Conservation (phyloP, 352 stramenopile genomes). For the Albugo candida region DNA sequence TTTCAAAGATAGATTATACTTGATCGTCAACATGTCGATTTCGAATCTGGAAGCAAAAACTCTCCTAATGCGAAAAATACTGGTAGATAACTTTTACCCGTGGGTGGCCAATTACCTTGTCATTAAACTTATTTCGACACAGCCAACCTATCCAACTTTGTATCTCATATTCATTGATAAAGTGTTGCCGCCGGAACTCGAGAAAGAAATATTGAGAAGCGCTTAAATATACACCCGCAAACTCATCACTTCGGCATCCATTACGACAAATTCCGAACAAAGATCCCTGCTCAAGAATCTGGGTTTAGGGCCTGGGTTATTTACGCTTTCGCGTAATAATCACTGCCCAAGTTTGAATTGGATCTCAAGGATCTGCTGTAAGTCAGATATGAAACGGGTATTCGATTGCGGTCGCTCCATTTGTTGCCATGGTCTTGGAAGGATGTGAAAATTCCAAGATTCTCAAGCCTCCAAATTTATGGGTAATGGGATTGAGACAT, state of each 20-base stretch:
- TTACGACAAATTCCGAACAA: constrained; percentile 96
- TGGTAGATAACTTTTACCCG: constrained; percentile 86
- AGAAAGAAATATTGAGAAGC: constrained; percentile 88
- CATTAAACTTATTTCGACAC: constrained; percentile 95
- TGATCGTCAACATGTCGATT: constrained; percentile 97
- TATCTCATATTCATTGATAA: constrained; percentile 97
- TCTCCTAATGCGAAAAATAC: constrained; percentile 86
- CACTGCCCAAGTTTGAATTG: constrained; percentile 93
- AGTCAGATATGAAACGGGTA: constrained; percentile 88
- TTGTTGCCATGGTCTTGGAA: constrained; percentile 97
- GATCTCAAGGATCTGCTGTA: constrained; percentile 98
- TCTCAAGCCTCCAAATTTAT: constrained; percentile 97
- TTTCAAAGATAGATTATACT: constrained; percentile 94
- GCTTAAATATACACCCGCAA: constrained; percentile 92
- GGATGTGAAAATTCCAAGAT: constrained; percentile 94
- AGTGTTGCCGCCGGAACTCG: constrained; percentile 82
- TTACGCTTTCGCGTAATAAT: constrained; percentile 95
- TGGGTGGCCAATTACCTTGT: constrained; percentile 99
- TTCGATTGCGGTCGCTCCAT: constrained; percentile 95
- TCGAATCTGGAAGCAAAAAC: constrained; percentile 95
- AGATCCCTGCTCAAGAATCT: constrained; percentile 97
- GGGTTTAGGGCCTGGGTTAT: constrained; percentile 95
- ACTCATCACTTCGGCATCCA: constrained; percentile 92
- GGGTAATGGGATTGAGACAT: constrained; percentile 98
- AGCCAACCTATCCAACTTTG: constrained; percentile 96